These are phyloP conservation scores for Amaranthus cruentus DNA, from an alignment of 148 eudicot species.

Conservation along the genomic window DNA sequence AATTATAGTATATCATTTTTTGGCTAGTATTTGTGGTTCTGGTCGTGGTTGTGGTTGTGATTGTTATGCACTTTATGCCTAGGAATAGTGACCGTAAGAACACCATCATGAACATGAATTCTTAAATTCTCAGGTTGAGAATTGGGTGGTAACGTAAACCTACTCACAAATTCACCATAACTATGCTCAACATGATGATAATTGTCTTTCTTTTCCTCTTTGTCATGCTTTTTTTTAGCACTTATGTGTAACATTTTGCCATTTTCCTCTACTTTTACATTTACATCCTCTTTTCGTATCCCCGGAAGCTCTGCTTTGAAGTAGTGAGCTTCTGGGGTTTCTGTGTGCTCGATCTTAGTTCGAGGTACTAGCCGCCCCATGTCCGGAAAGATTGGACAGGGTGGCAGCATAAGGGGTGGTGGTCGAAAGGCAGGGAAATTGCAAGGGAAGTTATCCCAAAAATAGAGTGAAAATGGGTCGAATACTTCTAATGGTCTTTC, in stretches of 20 bases:
- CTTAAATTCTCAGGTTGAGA: slow-evolving; percentile 24
- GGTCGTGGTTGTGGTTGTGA: not conserved
- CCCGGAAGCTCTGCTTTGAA: slow-evolving; percentile 37
- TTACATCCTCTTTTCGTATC: slow-evolving; percentile 38
- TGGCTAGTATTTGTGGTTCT: not conserved
- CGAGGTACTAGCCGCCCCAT: not conserved
- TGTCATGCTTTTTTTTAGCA: slow-evolving; percentile 28
- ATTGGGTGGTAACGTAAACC: slow-evolving; percentile 38
- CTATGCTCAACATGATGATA: slow-evolving; percentile 33
- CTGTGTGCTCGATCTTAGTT: slow-evolving; percentile 35
- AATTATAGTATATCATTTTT: too few relatives aligned
- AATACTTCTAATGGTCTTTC: slow-evolving; percentile 20
- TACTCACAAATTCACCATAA: slow-evolving; percentile 29
- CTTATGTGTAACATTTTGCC: slow-evolving; percentile 29
- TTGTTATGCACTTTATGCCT: slow-evolving; percentile 14
- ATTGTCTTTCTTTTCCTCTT: slow-evolving; percentile 33
- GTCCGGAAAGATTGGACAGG: not conserved
- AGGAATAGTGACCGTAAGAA: slow-evolving; percentile 30
- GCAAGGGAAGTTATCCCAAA: slow-evolving; percentile 32
- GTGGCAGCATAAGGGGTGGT: slow-evolving; percentile 12
- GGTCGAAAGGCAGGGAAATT: slow-evolving; percentile 5
- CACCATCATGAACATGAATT: slow-evolving; percentile 26
- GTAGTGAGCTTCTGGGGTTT: slow-evolving; percentile 33
- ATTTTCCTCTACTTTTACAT: slow-evolving; percentile 28
- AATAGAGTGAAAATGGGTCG: slow-evolving; percentile 29